Percentiles rank a stretch among this genome's conserved stretches.
phyloP scores from a whole-genome alignment of 495 filamentous ascomycete genomes.

The Massariosphaeria phaeospora region DNA sequence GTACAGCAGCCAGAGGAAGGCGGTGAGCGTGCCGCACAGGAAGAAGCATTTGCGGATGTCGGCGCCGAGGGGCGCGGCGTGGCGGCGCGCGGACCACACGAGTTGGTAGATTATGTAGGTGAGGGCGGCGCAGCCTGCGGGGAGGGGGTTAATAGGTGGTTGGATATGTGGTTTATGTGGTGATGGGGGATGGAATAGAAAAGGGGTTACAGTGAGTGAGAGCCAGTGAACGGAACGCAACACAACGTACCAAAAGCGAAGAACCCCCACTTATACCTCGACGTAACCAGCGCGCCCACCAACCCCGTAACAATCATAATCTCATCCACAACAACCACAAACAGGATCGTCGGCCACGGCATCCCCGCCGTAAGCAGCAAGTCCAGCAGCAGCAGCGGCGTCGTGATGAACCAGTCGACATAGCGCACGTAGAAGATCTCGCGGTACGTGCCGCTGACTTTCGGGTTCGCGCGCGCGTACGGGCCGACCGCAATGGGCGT shows the following conservation, averaged over 20 bases:
- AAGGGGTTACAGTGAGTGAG: no score
- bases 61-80: conserved; percentile 50
- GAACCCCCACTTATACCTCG: conserved; percentile 63
- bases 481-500: conserved; percentile 55
- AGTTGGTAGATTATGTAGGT: conserved; percentile 56
- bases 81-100: conserved; percentile 48
- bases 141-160: not conserved
- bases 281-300: conserved; percentile 54
- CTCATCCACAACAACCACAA: conserved; percentile 55
- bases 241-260: conserved; percentile 50
- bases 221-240: not conserved
- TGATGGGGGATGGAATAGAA: no score
- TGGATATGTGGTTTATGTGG: not conserved
- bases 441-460: conserved; percentile 47
- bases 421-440: conserved; percentile 71
- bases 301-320: conserved; percentile 62
- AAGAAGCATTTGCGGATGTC: conserved; percentile 50
- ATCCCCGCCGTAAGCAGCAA: conserved; percentile 60
- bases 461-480: conserved; percentile 45
- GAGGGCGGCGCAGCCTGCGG: conserved; percentile 48
- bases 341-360: conserved; percentile 61
- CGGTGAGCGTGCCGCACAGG: conserved; percentile 47
- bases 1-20: conserved; percentile 62
- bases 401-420: conserved; percentile 58
- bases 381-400: conserved; percentile 53